phyloP scores from a whole-genome alignment of 192 early-diverging fungal species.

The Coemansia sp. region DNA sequence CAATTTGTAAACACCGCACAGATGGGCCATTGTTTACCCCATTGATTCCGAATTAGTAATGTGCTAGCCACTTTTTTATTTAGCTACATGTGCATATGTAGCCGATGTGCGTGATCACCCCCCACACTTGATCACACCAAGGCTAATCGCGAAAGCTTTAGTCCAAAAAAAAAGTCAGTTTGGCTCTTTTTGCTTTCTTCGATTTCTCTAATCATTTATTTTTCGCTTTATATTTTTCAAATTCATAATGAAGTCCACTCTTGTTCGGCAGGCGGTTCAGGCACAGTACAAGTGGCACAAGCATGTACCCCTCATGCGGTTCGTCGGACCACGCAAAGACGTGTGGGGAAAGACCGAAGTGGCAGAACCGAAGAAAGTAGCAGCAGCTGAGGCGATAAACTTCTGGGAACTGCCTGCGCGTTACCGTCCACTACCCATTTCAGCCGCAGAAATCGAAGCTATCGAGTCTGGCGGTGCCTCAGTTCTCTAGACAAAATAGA shows the following conservation, averaged over 20 bases:
- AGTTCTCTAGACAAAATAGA: constrained; percentile 9
- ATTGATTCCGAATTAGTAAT: too few species aligned
- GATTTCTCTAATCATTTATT: background rate
- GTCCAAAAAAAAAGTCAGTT: too few species aligned
- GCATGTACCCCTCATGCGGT: constrained; percentile 53
- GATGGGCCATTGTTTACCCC: too few species aligned
- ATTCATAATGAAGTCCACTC: constrained; percentile 29
- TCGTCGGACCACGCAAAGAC: constrained; percentile 47
- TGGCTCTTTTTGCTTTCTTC: background rate
- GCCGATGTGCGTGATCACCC: too few species aligned
- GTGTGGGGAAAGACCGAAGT: constrained; percentile 29
- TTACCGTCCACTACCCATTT: constrained; percentile 48
- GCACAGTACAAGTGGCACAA: constrained; percentile 51
- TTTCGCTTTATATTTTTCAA: background rate
- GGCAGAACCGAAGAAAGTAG: background rate
- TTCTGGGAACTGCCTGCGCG: constrained; percentile 55
- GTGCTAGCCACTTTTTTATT: too few species aligned
- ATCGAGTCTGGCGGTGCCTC: constrained; percentile 55
- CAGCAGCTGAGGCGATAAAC: constrained; percentile 35
- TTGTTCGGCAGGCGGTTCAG: constrained; percentile 25
- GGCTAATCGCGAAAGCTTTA: too few species aligned
- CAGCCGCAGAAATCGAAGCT: constrained; percentile 54
- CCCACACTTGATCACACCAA: too few species aligned
- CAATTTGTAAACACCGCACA: too few species aligned
- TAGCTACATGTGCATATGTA: too few species aligned